Evolutionary conservation across 2,329 filamentous ascomycete genomes (phyloP).

Genomic region (Aureobasidium sp.): DNA sequence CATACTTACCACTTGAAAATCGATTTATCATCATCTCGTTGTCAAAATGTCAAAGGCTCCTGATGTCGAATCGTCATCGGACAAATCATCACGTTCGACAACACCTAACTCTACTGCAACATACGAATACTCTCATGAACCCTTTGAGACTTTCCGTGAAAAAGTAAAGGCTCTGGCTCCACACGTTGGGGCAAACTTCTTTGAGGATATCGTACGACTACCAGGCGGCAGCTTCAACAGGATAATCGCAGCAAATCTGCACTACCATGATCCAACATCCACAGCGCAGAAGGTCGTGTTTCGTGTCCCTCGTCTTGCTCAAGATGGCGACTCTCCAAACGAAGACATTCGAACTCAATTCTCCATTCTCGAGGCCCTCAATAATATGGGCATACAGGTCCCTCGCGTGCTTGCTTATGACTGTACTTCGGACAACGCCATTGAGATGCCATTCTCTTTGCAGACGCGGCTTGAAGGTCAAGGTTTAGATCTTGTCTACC

Average conservation of each 20-base stretch:
- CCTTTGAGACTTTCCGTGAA: not conserved
- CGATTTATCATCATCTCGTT: no score
- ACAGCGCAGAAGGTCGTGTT: not conserved
- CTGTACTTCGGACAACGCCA: not conserved
- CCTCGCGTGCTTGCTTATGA: not conserved
- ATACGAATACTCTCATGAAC: not conserved
- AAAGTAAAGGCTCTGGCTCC: not conserved
- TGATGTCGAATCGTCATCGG: no score
- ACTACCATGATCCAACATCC: not conserved
- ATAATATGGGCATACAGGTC: not conserved
- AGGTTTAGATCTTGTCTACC: not conserved
- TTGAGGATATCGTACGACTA: not conserved
- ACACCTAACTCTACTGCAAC: no score
- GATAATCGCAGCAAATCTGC: not conserved
- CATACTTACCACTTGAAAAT: no score
- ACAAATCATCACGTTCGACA: no score
- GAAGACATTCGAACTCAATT: not conserved
- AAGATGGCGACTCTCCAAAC: not conserved
- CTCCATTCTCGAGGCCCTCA: not conserved
- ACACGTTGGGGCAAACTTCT: not conserved
- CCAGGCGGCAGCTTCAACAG: not conserved
- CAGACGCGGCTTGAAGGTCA: not conserved
- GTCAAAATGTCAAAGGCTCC: no score
- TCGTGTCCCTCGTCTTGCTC: not conserved
- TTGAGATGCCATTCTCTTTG: not conserved